Conservation (phyloP, 176 grass and related monocot species). For the Oryza nivara region DNA sequence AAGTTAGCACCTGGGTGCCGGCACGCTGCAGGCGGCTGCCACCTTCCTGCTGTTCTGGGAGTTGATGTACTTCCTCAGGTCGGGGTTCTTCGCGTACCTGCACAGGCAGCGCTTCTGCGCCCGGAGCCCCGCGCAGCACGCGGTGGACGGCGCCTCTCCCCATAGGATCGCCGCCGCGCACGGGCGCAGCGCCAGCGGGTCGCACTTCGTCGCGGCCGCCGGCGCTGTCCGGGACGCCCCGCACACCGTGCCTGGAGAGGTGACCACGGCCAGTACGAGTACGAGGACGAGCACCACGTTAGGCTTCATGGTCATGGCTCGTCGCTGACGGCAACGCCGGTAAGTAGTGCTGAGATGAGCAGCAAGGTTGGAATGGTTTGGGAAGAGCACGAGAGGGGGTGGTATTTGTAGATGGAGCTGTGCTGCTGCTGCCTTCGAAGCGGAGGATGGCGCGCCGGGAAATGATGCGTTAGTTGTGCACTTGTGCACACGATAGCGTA, state of each 20-base stretch:
- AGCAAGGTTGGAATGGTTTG: not conserved
- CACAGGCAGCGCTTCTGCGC: constrained; percentile 72
- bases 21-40: constrained; percentile 48
- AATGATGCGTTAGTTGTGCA: constrained; percentile 12
- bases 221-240: not conserved
- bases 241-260: constrained; percentile 5
- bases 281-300: not conserved
- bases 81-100: constrained; percentile 57
- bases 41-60: constrained; percentile 65
- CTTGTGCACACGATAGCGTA: not conserved
- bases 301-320: constrained; percentile 67
- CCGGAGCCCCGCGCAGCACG: constrained; percentile 65
- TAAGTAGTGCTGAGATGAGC: too few relatives aligned
- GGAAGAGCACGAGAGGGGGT: not conserved
- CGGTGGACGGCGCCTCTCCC: constrained; percentile 37
- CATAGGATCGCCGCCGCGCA: constrained; percentile 59
- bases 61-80: constrained; percentile 55
- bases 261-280: not conserved
- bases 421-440: not conserved
- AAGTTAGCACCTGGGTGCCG: constrained; percentile 7
- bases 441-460: not conserved
- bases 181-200: constrained; percentile 55
- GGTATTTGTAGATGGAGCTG: constrained; percentile 27
- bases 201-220: constrained; percentile 43
- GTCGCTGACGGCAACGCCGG: not conserved